A percentile compares a stretch with the other conserved stretches of the same genome.
phyloP scores from a whole-genome alignment of 2,329 filamentous ascomycete species.

The Apiospora arundinis region DNA sequence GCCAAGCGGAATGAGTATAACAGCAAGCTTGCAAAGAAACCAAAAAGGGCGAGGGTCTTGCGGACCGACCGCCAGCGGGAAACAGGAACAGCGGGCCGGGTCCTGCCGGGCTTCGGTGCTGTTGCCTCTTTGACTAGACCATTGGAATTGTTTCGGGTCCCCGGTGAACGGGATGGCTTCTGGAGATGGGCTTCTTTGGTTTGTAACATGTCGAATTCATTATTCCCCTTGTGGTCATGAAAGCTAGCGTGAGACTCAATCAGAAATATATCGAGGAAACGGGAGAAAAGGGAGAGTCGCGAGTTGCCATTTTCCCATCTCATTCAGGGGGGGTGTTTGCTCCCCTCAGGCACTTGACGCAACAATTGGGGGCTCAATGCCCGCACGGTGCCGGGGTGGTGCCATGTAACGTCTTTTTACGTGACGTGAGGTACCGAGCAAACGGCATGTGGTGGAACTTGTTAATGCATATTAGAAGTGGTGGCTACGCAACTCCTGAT shows the following conservation, averaged over 20 bases:
- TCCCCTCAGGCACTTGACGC: background rate
- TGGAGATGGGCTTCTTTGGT: background rate
- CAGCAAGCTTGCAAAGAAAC: background rate
- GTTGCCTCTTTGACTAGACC: background rate
- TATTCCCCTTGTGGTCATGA: background rate
- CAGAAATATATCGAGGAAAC: background rate
- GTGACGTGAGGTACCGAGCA: background rate
- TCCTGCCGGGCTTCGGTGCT: background rate
- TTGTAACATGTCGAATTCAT: background rate
- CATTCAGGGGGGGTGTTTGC: background rate
- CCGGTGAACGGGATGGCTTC: background rate
- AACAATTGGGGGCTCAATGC: background rate
- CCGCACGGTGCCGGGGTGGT: background rate
- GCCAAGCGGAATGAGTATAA: slow-evolving; percentile 9
- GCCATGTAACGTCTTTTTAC: background rate
- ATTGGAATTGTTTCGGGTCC: background rate
- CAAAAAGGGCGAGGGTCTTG: background rate
- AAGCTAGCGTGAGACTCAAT: background rate
- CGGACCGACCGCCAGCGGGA: background rate
- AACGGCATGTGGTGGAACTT: background rate
- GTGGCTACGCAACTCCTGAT: background rate
- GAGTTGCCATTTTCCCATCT: background rate
- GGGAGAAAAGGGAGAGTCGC: background rate
- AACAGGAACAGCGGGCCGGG: background rate
- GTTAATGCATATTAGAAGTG: slow-evolving; percentile 8